Conservation (phyloP, 441 rosid genomes). For the Dalechampia spathulata region DNA sequence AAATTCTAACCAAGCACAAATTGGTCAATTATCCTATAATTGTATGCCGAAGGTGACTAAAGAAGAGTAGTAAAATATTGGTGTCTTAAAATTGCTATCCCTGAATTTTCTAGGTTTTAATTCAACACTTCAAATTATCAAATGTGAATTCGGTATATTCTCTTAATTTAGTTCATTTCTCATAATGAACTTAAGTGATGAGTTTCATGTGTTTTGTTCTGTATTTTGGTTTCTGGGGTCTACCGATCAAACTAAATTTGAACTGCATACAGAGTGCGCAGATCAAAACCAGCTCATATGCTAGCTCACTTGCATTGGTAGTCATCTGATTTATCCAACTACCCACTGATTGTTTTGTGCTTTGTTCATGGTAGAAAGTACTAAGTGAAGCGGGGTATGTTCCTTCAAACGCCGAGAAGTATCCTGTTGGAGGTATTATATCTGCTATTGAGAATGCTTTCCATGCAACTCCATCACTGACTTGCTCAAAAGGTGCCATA, state of each 20-base stretch:
- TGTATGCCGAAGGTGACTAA: not conserved
- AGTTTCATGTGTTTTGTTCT: not conserved
- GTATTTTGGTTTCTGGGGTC: not conserved
- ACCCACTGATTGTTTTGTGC: conserved; percentile 11
- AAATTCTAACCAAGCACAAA: not conserved
- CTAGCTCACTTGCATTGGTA: not conserved
- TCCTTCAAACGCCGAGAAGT: conserved; percentile 80
- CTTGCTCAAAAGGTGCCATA: conserved; percentile 60
- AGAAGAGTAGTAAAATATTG: not conserved
- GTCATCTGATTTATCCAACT: conserved; percentile 8
- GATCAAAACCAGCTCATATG: no score
- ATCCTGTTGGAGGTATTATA: conserved; percentile 84
- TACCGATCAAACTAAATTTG: not conserved
- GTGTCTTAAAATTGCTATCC: not conserved
- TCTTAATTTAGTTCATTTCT: not conserved
- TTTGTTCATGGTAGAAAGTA: conserved; percentile 45
- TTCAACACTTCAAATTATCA: not conserved
- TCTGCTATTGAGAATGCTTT: conserved; percentile 85
- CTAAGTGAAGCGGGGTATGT: conserved; percentile 80
- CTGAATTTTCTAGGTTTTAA: not conserved
- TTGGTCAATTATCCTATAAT: not conserved
- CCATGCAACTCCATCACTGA: conserved; percentile 58
- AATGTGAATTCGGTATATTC: not conserved
- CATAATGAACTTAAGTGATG: not conserved
- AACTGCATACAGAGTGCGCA: not conserved